Conservation (phyloP, 2,329 filamentous ascomycete genomes). For the Alternaria solani region DNA sequence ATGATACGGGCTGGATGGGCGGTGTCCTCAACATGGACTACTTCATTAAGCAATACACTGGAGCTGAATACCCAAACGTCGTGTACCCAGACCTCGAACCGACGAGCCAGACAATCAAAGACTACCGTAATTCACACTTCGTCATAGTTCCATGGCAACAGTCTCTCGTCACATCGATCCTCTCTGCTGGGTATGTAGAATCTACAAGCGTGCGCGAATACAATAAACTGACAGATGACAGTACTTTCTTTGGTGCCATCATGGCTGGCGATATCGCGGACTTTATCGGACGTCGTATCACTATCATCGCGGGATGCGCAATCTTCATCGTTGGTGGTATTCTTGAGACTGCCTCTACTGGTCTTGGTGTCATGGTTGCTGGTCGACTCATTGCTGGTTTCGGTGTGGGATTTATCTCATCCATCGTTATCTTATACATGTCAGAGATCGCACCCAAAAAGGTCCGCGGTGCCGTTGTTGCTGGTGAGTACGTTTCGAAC, state of each 20-base stretch:
- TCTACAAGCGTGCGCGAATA: not conserved
- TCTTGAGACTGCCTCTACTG: constrained; percentile 67
- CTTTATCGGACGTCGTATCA: constrained; percentile 69
- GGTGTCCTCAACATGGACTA: constrained; percentile 63
- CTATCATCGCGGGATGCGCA: constrained; percentile 67
- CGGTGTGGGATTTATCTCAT: constrained; percentile 76
- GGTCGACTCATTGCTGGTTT: constrained; percentile 78
- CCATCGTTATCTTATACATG: constrained; percentile 75
- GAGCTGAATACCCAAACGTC: constrained; percentile 39
- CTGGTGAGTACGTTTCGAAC: constrained; percentile 40
- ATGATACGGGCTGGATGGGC: constrained; percentile 80
- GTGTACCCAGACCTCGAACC: constrained; percentile 58
- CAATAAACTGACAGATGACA: not conserved
- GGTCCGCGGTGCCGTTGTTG: constrained; percentile 79
- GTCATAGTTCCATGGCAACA: constrained; percentile 48
- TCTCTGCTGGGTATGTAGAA: constrained; percentile 64
- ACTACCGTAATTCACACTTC: constrained; percentile 64
- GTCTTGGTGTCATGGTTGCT: constrained; percentile 70
- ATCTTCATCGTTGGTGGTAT: constrained; percentile 67
- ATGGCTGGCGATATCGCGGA: constrained; percentile 67
- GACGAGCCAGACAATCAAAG: constrained; percentile 64
- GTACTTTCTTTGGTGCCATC: constrained; percentile 79
- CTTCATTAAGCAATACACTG: constrained; percentile 50
- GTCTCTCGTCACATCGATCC: constrained; percentile 75
- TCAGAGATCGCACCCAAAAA: constrained; percentile 76